These are phyloP conservation scores for Trypanosoma cruzi DNA, from an alignment of 208 protist species.

Conservation along the genomic window DNA sequence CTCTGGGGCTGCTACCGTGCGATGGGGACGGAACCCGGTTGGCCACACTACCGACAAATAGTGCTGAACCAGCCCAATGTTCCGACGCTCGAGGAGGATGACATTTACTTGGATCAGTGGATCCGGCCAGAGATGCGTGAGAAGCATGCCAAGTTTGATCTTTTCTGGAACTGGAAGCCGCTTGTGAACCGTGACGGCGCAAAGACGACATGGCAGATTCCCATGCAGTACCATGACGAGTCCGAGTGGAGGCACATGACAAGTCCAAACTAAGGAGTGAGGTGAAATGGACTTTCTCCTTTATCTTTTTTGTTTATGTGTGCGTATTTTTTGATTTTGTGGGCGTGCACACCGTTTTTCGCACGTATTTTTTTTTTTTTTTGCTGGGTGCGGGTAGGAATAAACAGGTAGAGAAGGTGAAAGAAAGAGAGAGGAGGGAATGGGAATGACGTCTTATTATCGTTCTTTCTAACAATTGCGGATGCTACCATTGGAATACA, in stretches of 20 bases:
- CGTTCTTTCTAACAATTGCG: no score
- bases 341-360: no score
- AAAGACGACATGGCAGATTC: conserved; percentile 74
- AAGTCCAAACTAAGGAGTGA: conserved; percentile 50
- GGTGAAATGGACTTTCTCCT: not conserved
- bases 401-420: no score
- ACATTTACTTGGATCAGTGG: conserved; percentile 92
- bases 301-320: not conserved
- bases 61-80: conserved; percentile 73
- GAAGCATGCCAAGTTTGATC: conserved; percentile 77
- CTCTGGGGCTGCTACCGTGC: conserved; percentile 90
- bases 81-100: conserved; percentile 87
- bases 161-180: conserved; percentile 93
- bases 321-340: no score
- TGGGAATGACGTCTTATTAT: no score
- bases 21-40: conserved; percentile 84
- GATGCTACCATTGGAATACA: no score
- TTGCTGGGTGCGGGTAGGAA: no score
- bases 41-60: conserved; percentile 76
- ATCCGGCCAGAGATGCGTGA: conserved; percentile 84
- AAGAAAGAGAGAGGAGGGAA: no score
- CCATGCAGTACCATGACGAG: conserved; percentile 76
- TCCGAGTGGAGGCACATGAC: conserved; percentile 93
- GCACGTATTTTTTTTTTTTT: no score
- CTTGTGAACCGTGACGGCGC: conserved; percentile 82